Percentiles rank a stretch among this genome's conserved stretches.
Evolutionary conservation across 345 rosid genomes (phyloP).

Genomic region (Conringia planisiliqua): DNA sequence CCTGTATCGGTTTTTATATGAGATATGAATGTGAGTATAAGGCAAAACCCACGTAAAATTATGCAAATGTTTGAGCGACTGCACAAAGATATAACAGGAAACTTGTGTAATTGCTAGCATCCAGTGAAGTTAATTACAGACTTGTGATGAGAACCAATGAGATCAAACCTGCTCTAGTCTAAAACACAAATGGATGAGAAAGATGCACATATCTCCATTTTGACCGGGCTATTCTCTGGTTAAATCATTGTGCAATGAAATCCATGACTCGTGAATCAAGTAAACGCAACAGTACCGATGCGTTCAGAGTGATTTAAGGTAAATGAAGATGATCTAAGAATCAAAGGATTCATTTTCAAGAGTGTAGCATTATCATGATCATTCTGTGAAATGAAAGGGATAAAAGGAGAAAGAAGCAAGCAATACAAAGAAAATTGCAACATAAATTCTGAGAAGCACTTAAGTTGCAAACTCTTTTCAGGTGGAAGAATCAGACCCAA

Average conservation of each 20-base stretch:
- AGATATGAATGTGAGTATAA: constrained; percentile 2
- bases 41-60: neutral
- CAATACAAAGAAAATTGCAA: neutral
- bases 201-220: neutral
- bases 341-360: neutral
- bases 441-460: neutral
- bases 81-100: constrained; percentile 1
- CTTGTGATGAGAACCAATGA: neutral
- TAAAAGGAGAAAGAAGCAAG: constrained; percentile 12
- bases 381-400: neutral
- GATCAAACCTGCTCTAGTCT: neutral
- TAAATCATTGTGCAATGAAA: neutral
- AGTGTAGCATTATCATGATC: neutral
- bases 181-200: neutral
- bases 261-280: neutral
- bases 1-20: constrained; percentile 37
- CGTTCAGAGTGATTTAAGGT: neutral
- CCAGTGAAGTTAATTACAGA: neutral
- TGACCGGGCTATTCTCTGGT: neutral
- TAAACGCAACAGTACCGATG: neutral
- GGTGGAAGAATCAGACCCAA: neutral
- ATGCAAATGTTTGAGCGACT: neutral
- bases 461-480: neutral
- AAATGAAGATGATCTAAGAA: constrained; percentile 6
- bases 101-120: neutral